Evolutionary conservation across 257 asterid genomes (phyloP).

Genomic region (Przewalskia tangutica): DNA sequence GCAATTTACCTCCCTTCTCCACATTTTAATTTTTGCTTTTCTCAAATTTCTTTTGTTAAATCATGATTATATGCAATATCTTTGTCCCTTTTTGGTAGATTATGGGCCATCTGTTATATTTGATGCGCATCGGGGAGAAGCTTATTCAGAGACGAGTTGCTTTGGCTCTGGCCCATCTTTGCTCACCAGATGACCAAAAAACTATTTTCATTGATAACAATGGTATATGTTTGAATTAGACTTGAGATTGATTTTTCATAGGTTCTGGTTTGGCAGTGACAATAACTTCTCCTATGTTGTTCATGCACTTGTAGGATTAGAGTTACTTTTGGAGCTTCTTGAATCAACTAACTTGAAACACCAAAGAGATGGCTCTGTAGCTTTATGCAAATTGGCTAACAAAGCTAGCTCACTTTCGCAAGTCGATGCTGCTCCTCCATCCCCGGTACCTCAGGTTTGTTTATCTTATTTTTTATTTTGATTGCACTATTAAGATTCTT

Average conservation of each 20-base stretch:
- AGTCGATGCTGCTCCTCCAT: conserved; percentile 95
- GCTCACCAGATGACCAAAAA: conserved; percentile 81
- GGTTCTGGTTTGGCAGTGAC: not conserved
- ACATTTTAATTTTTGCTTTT: not conserved
- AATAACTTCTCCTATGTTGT: not conserved
- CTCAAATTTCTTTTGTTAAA: not conserved
- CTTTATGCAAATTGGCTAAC: conserved; percentile 68
- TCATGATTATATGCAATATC: not conserved
- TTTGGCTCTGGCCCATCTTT: conserved; percentile 91
- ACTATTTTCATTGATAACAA: conserved; percentile 63
- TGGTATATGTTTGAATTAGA: conserved; percentile 36
- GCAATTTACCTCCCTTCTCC: not conserved
- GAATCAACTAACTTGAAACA: conserved; percentile 51
- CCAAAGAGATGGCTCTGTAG: conserved; percentile 72
- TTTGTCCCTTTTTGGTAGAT: conserved; percentile 39
- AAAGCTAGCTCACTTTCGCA: conserved; percentile 79
- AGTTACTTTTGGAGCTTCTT: conserved; percentile 75
- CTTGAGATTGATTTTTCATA: not conserved
- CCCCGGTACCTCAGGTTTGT: conserved; percentile 85
- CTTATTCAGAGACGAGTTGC: conserved; percentile 72
- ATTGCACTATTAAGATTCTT: not conserved
- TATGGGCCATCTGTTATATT: conserved; percentile 70
- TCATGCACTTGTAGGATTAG: conserved; percentile 49
- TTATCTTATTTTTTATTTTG: not conserved
- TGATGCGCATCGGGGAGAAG: conserved; percentile 82